Evolutionary conservation across 352 stramenopile genomes (phyloP).

Genomic region (Aphanomyces astaci): DNA sequence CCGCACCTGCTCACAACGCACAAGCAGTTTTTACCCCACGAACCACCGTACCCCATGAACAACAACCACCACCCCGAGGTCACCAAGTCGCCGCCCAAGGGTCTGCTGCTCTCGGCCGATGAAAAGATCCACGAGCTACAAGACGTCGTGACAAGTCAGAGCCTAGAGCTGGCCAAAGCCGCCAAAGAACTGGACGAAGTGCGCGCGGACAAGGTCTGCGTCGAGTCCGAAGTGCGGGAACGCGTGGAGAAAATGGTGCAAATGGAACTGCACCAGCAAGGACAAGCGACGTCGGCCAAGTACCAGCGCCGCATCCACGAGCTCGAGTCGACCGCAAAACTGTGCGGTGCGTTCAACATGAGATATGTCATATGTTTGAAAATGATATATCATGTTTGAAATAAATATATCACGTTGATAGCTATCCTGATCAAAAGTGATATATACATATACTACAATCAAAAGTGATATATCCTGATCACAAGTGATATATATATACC

Average conservation of each 20-base stretch:
- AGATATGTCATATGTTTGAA: no score
- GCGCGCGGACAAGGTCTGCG: conserved; percentile 79
- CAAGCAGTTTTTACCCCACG: conserved; percentile 61
- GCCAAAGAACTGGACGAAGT: conserved; percentile 81
- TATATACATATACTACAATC: no score
- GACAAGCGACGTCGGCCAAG: conserved; percentile 35
- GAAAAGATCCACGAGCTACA: conserved; percentile 83
- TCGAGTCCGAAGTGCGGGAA: conserved; percentile 79
- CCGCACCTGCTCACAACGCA: conserved; percentile 47
- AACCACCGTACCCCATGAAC: conserved; percentile 6
- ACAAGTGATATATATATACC: no score
- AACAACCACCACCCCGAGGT: conserved; percentile 19
- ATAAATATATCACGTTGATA: no score
- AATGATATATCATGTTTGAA: no score
- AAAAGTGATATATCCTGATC: no score
- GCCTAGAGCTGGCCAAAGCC: conserved; percentile 44
- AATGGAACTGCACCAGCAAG: conserved; percentile 54
- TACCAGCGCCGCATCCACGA: conserved; percentile 40
- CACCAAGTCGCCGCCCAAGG: conserved; percentile 10
- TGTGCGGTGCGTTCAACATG: neutral
- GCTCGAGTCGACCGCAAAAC: conserved; percentile 37
- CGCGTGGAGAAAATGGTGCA: conserved; percentile 79
- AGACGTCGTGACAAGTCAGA: conserved; percentile 48
- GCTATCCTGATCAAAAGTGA: no score
- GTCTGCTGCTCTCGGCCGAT: conserved; percentile 54